Evolutionary conservation across 768 basidiomycete species (phyloP).

Genomic region (Mycena haematopus): DNA sequence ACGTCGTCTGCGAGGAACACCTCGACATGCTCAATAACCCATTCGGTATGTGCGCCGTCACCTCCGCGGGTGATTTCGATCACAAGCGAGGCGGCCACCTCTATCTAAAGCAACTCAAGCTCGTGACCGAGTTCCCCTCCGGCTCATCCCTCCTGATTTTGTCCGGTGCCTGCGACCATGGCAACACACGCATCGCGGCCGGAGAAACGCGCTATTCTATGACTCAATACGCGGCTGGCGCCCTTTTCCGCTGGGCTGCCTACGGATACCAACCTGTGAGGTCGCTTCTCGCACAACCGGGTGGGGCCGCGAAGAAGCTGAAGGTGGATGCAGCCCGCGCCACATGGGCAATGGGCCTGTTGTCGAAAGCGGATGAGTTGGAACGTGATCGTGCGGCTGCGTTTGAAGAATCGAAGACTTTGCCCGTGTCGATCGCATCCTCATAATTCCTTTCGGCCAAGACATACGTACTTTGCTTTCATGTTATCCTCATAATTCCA

Average conservation of each 20-base stretch:
- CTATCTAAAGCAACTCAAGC: background rate
- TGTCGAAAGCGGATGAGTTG: too few species aligned
- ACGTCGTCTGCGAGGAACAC: background rate
- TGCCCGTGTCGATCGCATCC: too few species aligned
- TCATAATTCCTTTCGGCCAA: too few species aligned
- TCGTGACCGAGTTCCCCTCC: background rate
- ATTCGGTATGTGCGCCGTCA: background rate
- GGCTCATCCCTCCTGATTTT: background rate
- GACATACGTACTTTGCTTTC: too few species aligned
- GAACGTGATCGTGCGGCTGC: too few species aligned
- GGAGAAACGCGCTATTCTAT: too few species aligned
- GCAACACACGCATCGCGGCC: background rate
- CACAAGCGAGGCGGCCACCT: background rate
- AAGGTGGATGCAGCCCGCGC: too few species aligned
- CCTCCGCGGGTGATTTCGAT: background rate
- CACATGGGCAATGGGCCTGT: too few species aligned
- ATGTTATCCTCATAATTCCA: too few species aligned
- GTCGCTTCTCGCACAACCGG: background rate
- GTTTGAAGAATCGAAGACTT: too few species aligned
- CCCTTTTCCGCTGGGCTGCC: constrained; percentile 3
- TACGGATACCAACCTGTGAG: constrained; percentile 1
- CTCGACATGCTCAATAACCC: background rate
- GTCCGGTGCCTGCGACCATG: background rate
- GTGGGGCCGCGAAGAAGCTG: background rate
- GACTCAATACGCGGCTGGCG: background rate